These are phyloP conservation scores for Candida albicans DNA, from an alignment of 1,139 yeast genomes.

Conservation along the genomic window DNA sequence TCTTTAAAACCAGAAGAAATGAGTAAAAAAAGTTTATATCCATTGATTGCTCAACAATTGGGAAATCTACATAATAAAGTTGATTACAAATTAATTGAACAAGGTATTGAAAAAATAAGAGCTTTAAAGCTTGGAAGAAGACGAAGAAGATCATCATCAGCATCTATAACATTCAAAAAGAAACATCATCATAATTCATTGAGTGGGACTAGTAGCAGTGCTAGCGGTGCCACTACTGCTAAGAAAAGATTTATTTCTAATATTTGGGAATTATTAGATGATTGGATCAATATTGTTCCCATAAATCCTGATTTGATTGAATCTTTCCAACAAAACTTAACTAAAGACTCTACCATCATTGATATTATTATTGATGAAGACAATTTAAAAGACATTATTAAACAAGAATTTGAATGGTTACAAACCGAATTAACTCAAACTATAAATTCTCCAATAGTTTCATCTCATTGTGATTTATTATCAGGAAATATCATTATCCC, in stretches of 20 bases:
- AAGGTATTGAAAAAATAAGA: slow-evolving; percentile 48
- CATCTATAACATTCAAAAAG: slow-evolving; percentile 12
- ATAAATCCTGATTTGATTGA: slow-evolving; percentile 41
- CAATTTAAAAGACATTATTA: slow-evolving; percentile 41
- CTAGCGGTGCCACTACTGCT: slow-evolving; percentile 1
- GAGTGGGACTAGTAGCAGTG: too few relatives aligned
- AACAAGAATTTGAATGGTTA: slow-evolving; percentile 58
- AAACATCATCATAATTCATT: slow-evolving; percentile 12
- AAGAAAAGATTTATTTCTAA: slow-evolving; percentile 41
- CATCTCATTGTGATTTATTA: slow-evolving; percentile 70
- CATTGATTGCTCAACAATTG: slow-evolving; percentile 62
- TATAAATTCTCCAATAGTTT: slow-evolving; percentile 52
- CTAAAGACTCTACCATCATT: slow-evolving; percentile 18
- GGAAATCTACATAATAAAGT: slow-evolving; percentile 70
- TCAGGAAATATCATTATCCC: slow-evolving; percentile 74
- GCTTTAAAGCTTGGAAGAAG: slow-evolving; percentile 21
- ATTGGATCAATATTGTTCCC: slow-evolving; percentile 66
- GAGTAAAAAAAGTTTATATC: slow-evolving; percentile 46
- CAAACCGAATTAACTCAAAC: slow-evolving; percentile 33
- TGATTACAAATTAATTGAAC: slow-evolving; percentile 46
- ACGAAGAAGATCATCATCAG: slow-evolving; percentile 12
- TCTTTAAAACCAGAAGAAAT: slow-evolving; percentile 61
- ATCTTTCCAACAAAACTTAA: slow-evolving; percentile 39
- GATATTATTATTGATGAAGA: slow-evolving; percentile 11
- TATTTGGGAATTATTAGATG: slow-evolving; percentile 60